phyloP scores from a whole-genome alignment of 2,329 filamentous ascomycete species.

The Colletotrichum orbiculare region DNA sequence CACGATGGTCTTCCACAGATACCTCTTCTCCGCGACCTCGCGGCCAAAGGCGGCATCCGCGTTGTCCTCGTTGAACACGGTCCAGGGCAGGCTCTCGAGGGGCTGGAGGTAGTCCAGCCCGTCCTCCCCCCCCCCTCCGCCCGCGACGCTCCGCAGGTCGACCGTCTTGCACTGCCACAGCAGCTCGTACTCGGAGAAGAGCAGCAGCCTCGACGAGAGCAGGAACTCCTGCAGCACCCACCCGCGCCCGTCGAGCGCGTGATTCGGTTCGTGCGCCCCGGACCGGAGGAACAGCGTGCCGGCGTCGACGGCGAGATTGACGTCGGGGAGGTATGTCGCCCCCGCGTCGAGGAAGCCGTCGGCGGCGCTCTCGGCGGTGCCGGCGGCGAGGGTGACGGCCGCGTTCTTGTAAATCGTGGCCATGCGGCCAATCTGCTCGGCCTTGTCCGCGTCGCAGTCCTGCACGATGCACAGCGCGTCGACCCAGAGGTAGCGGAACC shows the following conservation, averaged over 20 bases:
- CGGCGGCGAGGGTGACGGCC: slow-evolving; percentile 20
- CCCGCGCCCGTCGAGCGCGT: slow-evolving; percentile 32
- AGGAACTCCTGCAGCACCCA: slow-evolving; percentile 39
- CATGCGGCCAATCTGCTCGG: slow-evolving; percentile 31
- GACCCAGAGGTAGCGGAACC: slow-evolving; percentile 38
- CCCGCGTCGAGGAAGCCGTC: slow-evolving; percentile 21
- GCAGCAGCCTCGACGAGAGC: slow-evolving; percentile 36
- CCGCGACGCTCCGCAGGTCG: slow-evolving; percentile 24
- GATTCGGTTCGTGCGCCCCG: neutral
- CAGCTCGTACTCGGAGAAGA: slow-evolving; percentile 37
- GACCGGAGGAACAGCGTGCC: slow-evolving; percentile 15
- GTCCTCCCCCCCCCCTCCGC: neutral
- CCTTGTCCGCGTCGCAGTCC: slow-evolving; percentile 34
- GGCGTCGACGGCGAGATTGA: neutral
- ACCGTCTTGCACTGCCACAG: slow-evolving; percentile 37
- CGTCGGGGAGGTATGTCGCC: slow-evolving; percentile 6
- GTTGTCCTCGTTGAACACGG: neutral
- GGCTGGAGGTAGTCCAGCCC: slow-evolving; percentile 28
- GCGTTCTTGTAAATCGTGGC: slow-evolving; percentile 32
- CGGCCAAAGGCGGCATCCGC: neutral
- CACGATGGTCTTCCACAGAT: slow-evolving; percentile 21
- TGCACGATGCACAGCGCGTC: slow-evolving; percentile 38
- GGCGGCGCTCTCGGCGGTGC: neutral
- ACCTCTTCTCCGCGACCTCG: slow-evolving; percentile 10
- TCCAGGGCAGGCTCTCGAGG: slow-evolving; percentile 18